Evolutionary conservation across 139 green algal genomes (phyloP).

Genomic region (Dunaliella primolecta): DNA sequence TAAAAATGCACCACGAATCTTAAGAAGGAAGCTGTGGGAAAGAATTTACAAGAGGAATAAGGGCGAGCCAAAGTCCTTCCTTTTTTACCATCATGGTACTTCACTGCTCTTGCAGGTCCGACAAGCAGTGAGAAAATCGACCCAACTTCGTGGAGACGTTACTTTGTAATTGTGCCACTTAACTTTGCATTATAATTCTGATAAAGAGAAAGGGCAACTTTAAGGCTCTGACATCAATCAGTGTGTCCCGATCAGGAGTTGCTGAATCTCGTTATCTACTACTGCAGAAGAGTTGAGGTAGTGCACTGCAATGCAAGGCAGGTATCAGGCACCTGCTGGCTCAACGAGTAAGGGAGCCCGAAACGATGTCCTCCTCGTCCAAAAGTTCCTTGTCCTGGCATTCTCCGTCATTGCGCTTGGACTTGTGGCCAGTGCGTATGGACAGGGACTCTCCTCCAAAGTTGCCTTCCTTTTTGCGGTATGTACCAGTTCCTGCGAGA

Average conservation of each 20-base stretch:
- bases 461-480: not conserved
- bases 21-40: not conserved
- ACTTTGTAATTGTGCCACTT: not conserved
- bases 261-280: not conserved
- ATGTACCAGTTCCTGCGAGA: not conserved
- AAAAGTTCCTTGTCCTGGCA: not conserved
- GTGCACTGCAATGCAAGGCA: no score
- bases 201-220: not conserved
- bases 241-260: not conserved
- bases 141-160: not conserved
- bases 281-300: no score
- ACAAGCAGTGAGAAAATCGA: not conserved
- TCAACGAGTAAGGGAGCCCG: not conserved
- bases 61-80: no score
- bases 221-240: not conserved
- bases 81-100: not conserved
- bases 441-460: not conserved
- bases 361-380: not conserved
- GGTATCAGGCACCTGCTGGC: not conserved
- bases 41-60: no score
- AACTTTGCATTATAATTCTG: not conserved
- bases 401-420: not conserved
- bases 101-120: not conserved
- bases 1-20: no score
- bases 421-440: not conserved